These are phyloP conservation scores for Reticulomyxa filosa DNA, from an alignment of 78 protist genomes.

Conservation along the genomic window DNA sequence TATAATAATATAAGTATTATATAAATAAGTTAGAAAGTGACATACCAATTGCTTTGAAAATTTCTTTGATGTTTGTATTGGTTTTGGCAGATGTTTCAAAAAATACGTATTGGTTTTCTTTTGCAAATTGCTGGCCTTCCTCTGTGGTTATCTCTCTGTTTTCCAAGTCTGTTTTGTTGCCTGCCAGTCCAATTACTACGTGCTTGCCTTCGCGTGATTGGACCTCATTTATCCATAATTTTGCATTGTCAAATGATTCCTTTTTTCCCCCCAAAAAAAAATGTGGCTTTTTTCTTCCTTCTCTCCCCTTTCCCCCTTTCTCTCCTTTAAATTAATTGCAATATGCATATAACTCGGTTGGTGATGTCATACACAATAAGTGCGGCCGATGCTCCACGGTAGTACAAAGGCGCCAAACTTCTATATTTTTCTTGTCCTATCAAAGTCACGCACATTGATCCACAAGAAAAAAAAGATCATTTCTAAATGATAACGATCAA, in stretches of 20 bases:
- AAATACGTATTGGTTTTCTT: conserved; percentile 32
- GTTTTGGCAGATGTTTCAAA: conserved; percentile 83
- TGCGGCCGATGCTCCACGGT: conserved; percentile 84
- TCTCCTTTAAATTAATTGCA: too few species aligned
- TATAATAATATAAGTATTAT: too few species aligned
- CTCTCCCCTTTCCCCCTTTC: too few species aligned
- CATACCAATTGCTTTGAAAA: conserved; percentile 54
- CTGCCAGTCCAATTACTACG: conserved; percentile 80
- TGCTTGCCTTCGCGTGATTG: conserved; percentile 78
- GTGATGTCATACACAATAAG: conserved; percentile 76
- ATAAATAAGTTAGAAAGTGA: too few species aligned
- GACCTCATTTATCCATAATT: too few species aligned
- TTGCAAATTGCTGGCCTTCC: conserved; percentile 25
- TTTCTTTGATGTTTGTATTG: conserved; percentile 62
- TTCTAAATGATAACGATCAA: too few species aligned
- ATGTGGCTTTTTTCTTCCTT: too few species aligned
- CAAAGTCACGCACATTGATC: too few species aligned
- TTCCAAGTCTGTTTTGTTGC: conserved; percentile 86
- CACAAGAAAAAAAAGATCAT: too few species aligned
- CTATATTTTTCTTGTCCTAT: conserved; percentile 58
- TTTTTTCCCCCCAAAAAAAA: too few species aligned
- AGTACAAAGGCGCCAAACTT: conserved; percentile 82
- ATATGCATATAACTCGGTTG: conserved; percentile 7
- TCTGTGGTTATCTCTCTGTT: too few species aligned
- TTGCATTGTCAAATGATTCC: too few species aligned